Evolutionary conservation across 441 rosid species (phyloP).

Genomic region (Hypseocharis bilobata): DNA sequence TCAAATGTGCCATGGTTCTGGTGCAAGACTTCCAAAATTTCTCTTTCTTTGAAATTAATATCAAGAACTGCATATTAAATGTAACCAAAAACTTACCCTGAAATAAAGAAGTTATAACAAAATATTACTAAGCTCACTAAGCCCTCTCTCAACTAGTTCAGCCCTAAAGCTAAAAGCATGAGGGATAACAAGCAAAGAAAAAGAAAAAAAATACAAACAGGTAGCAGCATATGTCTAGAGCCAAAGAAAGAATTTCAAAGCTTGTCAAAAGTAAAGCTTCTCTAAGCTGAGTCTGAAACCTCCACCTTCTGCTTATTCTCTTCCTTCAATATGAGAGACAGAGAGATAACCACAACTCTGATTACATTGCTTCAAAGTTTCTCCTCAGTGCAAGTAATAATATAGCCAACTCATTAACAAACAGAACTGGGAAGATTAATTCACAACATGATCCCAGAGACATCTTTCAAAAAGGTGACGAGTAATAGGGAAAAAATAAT

Average conservation of each 20-base stretch:
- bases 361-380: too few species aligned
- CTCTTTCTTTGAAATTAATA: not conserved
- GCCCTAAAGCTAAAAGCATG: not conserved
- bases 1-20: not conserved
- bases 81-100: not conserved
- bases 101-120: not conserved
- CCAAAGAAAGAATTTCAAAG: not conserved
- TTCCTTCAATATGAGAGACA: too few species aligned
- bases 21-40: not conserved
- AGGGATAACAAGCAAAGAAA: not conserved
- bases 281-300: too few species aligned
- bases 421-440: not conserved
- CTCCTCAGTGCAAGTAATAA: not conserved
- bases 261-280: not conserved
- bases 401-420: not conserved
- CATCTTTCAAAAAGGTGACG: not conserved
- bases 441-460: not conserved
- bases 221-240: not conserved
- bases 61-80: not conserved
- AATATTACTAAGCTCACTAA: not conserved
- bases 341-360: too few species aligned
- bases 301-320: too few species aligned
- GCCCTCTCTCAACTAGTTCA: not conserved
- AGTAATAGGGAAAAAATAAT: not conserved
- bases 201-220: not conserved